Percentiles rank a stretch among this genome's conserved stretches.
Evolutionary conservation across 2,329 filamentous ascomycete genomes (phyloP).

Genomic region (Sporothrix schenckii): DNA sequence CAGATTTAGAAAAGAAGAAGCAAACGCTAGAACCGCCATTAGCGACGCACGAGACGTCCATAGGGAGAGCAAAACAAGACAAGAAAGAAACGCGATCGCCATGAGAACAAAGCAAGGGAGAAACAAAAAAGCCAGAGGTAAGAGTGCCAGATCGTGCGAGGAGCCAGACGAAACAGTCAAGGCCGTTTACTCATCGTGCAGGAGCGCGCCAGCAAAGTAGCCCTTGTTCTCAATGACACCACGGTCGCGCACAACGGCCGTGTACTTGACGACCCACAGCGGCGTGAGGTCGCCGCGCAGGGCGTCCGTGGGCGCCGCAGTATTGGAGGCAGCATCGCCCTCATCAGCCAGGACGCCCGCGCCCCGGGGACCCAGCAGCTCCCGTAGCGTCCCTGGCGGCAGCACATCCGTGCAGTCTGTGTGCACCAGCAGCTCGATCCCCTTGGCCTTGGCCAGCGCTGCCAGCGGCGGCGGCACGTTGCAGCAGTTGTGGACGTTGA

Average conservation of each 20-base stretch:
- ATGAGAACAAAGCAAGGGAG: not conserved
- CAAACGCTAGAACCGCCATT: slow-evolving; percentile 26
- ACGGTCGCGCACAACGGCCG: slow-evolving; percentile 87
- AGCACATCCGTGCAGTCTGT: slow-evolving; percentile 92
- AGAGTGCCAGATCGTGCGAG: no score
- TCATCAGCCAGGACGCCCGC: slow-evolving; percentile 69
- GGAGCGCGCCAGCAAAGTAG: slow-evolving; percentile 85
- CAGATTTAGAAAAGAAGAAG: slow-evolving; percentile 35
- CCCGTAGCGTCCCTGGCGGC: slow-evolving; percentile 79
- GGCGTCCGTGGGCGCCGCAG: slow-evolving; percentile 48
- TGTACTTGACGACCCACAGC: slow-evolving; percentile 97
- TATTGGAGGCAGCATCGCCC: slow-evolving; percentile 39
- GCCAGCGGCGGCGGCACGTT: slow-evolving; percentile 88
- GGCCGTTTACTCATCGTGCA: slow-evolving; percentile 50
- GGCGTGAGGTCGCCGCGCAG: slow-evolving; percentile 78
- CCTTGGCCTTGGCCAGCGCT: slow-evolving; percentile 77
- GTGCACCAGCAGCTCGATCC: slow-evolving; percentile 88
- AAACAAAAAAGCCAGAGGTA: not conserved
- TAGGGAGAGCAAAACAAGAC: slow-evolving; percentile 17
- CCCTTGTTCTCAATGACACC: slow-evolving; percentile 98
- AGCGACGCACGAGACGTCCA: slow-evolving; percentile 23
- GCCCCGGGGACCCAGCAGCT: slow-evolving; percentile 74
- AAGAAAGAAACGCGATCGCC: not conserved
- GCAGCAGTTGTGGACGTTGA: slow-evolving; percentile 95
- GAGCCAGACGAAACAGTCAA: not conserved